A percentile compares a stretch with the other conserved stretches of the same genome.
These are phyloP conservation scores for Rhodamnia rubescens DNA, from an alignment of 345 rosid species.

Conservation along the genomic window DNA sequence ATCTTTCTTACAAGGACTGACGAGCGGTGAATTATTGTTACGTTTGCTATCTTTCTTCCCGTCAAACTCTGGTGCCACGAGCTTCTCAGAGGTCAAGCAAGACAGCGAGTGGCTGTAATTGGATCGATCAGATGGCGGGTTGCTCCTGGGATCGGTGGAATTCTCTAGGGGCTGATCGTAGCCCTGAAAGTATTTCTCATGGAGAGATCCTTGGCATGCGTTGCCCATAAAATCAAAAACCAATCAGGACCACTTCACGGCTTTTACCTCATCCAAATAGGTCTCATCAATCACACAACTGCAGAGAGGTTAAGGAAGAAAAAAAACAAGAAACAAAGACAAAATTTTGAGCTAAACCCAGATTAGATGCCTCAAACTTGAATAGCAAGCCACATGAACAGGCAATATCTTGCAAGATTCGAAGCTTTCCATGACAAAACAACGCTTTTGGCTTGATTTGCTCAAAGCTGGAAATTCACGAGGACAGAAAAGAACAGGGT, in stretches of 20 bases:
- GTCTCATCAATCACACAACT: not conserved
- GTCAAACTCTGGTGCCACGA: conserved; percentile 12
- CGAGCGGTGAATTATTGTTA: conserved; percentile 17
- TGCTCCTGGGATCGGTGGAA: conserved; percentile 18
- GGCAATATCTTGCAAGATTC: not conserved
- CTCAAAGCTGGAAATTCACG: not conserved
- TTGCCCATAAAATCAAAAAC: conserved; percentile 35
- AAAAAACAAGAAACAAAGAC: not conserved
- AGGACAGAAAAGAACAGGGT: not conserved
- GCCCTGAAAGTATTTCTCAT: conserved; percentile 27
- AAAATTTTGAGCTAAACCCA: not conserved
- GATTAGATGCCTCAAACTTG: not conserved
- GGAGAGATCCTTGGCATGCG: conserved; percentile 39
- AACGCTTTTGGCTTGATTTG: not conserved
- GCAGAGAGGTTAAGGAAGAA: not conserved
- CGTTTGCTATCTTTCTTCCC: conserved; percentile 6
- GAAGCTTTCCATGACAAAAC: not conserved
- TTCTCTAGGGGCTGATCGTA: conserved; percentile 27
- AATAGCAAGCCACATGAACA: not conserved
- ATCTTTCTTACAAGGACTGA: conserved; percentile 41
- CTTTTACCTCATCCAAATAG: conserved; percentile 8
- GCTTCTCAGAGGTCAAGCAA: conserved; percentile 4
- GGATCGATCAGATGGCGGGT: conserved; percentile 10
- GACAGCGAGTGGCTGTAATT: conserved; percentile 10
- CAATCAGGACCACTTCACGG: not conserved